These are phyloP conservation scores for Crassisporium funariophilum DNA, from an alignment of 768 basidiomycete species.

Conservation along the genomic window DNA sequence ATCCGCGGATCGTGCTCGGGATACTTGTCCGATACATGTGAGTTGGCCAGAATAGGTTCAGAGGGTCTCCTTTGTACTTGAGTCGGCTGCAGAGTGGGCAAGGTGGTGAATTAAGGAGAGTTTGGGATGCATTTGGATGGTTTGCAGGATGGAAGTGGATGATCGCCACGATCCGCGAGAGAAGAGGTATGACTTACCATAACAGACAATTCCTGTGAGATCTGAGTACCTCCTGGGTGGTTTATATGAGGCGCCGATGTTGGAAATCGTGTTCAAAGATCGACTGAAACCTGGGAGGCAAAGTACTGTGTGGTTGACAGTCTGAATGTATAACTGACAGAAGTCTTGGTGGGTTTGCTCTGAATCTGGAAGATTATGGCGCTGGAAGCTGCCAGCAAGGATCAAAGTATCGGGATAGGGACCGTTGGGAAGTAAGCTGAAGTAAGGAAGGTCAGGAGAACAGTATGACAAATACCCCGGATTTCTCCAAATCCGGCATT, in stretches of 20 bases:
- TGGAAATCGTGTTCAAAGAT: too few species aligned
- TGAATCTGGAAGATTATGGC: too few species aligned
- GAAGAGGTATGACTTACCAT: not conserved
- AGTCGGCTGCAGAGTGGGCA: slow-evolving; percentile 29
- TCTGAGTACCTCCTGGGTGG: too few species aligned
- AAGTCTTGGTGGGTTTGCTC: too few species aligned
- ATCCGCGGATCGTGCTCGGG: slow-evolving; percentile 23
- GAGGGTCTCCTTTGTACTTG: slow-evolving; percentile 37
- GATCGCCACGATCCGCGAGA: not conserved
- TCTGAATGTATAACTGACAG: too few species aligned
- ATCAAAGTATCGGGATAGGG: slow-evolving; percentile 12
- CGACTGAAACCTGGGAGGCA: too few species aligned
- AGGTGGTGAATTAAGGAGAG: too few species aligned
- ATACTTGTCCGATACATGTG: not conserved
- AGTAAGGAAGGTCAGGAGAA: slow-evolving; percentile 15
- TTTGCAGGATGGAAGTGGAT: not conserved
- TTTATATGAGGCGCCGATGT: too few species aligned
- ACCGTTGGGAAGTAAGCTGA: too few species aligned
- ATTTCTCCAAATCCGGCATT: slow-evolving; percentile 21
- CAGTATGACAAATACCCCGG: slow-evolving; percentile 33
- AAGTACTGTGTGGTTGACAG: too few species aligned
- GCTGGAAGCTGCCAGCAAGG: slow-evolving; percentile 20
- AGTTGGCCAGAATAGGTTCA: slow-evolving; percentile 22
- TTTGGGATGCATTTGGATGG: too few species aligned
- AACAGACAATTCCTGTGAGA: too few species aligned